Conservation (phyloP, 2,329 filamentous ascomycete genomes). For the Daldinia sp. region DNA sequence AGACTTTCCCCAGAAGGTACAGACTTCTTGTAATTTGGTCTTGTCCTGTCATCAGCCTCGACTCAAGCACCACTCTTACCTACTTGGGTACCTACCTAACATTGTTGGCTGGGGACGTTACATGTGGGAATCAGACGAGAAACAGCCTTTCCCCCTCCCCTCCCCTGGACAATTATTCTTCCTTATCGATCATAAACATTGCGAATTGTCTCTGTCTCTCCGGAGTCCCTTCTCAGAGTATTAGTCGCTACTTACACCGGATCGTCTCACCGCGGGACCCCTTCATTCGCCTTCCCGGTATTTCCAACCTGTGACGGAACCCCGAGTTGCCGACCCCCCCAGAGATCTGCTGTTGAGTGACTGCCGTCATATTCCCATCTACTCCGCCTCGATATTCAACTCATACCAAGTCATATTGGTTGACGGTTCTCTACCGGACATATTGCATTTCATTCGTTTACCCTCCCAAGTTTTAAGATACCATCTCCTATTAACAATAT, state of each 20-base stretch:
- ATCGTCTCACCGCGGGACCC: conserved; percentile 15
- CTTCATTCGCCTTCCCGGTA: conserved; percentile 5
- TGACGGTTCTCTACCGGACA: conserved; percentile 3
- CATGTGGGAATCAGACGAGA: conserved; percentile 41
- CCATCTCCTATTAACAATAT: conserved; percentile 15
- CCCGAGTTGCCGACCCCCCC: conserved; percentile 24
- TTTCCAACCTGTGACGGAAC: conserved; percentile 17
- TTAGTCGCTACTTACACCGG: conserved; percentile 21
- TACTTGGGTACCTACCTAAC: conserved; percentile 32
- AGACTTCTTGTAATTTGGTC: conserved; percentile 22
- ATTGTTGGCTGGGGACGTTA: conserved; percentile 39
- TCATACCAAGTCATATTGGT: conserved; percentile 21
- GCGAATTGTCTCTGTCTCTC: conserved; percentile 13
- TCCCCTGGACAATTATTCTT: conserved; percentile 32
- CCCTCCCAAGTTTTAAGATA: conserved; percentile 4
- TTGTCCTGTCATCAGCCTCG: conserved; percentile 34
- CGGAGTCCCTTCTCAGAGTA: conserved; percentile 15
- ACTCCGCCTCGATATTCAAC: conserved; percentile 28
- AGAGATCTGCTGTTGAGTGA: conserved; percentile 22
- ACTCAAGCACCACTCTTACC: conserved; percentile 34
- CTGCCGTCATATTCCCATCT: conserved; percentile 25
- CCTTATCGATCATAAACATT: conserved; percentile 32
- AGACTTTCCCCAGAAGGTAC: conserved; percentile 35
- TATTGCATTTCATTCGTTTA: conserved; percentile 22
- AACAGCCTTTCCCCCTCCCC: conserved; percentile 27